phyloP scores from a whole-genome alignment of 2,329 filamentous ascomycete genomes.

The Xylaria sp. region DNA sequence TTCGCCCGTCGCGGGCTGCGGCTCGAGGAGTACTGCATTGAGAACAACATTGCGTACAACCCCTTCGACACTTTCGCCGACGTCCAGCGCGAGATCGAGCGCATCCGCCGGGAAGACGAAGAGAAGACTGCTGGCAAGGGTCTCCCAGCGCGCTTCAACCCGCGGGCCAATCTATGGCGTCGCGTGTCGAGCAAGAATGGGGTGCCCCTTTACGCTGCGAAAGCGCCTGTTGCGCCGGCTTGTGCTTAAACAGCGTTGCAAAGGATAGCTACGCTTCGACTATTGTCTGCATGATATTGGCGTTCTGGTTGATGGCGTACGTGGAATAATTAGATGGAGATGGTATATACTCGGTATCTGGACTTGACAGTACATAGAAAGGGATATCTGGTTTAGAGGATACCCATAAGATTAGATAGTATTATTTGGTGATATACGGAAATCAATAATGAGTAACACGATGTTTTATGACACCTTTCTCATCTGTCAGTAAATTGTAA shows the following conservation, averaged over 20 bases:
- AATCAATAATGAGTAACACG: not conserved
- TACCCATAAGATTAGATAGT: not conserved
- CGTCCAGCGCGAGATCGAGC: constrained; percentile 68
- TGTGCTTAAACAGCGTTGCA: constrained; percentile 6
- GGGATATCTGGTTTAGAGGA: constrained; percentile 3
- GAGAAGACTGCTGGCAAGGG: constrained; percentile 69
- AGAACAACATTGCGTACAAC: constrained; percentile 68
- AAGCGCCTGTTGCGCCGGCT: constrained; percentile 33
- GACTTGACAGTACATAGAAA: constrained; percentile 1
- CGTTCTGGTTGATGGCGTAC: constrained; percentile 15
- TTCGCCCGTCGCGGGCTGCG: constrained; percentile 73
- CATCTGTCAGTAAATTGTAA: not conserved
- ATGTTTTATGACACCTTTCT: not conserved
- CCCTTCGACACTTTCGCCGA: constrained; percentile 74
- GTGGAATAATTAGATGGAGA: not conserved
- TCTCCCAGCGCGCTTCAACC: constrained; percentile 71
- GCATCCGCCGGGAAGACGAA: constrained; percentile 68
- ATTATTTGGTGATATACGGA: not conserved
- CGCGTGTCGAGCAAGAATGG: constrained; percentile 67
- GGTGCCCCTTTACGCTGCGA: constrained; percentile 52
- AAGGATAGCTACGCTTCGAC: not conserved
- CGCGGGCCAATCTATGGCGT: constrained; percentile 74
- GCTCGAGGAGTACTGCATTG: constrained; percentile 73
- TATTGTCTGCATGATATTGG: constrained; percentile 14
- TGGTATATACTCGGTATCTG: constrained; percentile 4